Evolutionary conservation across 495 filamentous ascomycete species (phyloP).

Genomic region (Annulohypoxylon bovei): DNA sequence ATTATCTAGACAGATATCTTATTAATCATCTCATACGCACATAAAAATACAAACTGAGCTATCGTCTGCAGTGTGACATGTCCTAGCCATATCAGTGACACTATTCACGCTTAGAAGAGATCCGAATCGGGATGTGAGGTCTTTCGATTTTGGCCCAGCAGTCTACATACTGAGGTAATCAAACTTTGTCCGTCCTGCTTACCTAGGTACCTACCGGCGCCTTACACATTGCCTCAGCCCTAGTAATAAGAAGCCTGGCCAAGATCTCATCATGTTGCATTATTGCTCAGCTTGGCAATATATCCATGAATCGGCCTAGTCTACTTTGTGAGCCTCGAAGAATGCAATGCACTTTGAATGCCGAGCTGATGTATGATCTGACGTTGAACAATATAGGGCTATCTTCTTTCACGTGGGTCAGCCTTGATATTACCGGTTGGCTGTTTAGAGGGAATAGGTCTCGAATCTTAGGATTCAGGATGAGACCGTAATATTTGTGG

Average conservation of each 20-base stretch:
- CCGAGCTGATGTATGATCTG: not conserved
- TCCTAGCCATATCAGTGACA: not conserved
- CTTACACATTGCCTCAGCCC: slow-evolving; percentile 4
- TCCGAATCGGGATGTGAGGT: not conserved
- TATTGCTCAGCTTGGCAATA: slow-evolving; percentile 18
- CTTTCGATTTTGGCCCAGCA: not conserved
- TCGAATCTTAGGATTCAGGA: not conserved
- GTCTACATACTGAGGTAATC: too few species aligned
- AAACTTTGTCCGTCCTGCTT: not conserved
- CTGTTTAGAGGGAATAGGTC: not conserved
- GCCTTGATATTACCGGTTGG: not conserved
- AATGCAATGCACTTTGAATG: not conserved
- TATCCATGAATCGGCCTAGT: not conserved
- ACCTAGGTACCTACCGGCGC: not conserved
- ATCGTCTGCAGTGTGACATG: not conserved
- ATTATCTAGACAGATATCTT: not conserved
- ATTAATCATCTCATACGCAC: not conserved
- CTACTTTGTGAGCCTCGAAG: not conserved
- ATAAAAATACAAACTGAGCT: not conserved
- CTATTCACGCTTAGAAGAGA: slow-evolving; percentile 14
- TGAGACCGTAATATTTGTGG: not conserved
- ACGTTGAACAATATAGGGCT: not conserved
- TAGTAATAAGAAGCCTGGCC: not conserved
- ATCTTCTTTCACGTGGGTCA: not conserved
- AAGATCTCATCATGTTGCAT: slow-evolving; percentile 13